Evolutionary conservation across 768 basidiomycete genomes (phyloP), one percentile per base, ranked within the genome.

Genomic region (Mycena capillaripes): DNA sequence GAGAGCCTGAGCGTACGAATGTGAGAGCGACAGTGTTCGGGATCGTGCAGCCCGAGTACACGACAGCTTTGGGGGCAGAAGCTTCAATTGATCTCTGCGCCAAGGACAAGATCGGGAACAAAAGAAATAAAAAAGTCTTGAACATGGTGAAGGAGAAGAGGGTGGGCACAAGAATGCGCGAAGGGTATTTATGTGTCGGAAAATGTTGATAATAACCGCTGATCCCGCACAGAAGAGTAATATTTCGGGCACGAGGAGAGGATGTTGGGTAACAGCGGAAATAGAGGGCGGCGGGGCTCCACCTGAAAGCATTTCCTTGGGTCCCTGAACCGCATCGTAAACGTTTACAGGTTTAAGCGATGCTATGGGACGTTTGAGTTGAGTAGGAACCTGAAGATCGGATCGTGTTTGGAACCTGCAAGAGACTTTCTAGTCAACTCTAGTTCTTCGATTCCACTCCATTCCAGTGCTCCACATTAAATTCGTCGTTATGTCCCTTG

Each of bases 31-130:
- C 64, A 32, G 53, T 44, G 14, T 50, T 56, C 4, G 52, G 38
- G 23, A 56, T 40, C 29, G n/a, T 56, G 53, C 64, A 66, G 8
- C 38, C 27, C 27, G 64, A 36, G 27, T 66, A 66, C 25, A 66
- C 38, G 12, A 36, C 48, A 12, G 64, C 64, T 29, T 44, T 38
- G 9, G 48, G 62, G 23, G 17, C 10, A 52, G 48, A 46, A 46
- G 40, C 40, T 23, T 42, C 34, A 27, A 34, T 36, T 16, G 58
- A n/a, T 19, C 29, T 30, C 46, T 40, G 58, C 11, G 62, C 62
- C 23, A 64, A 27, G 34, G 46, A 53, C 62, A 64, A 19, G 30
- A 30, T 25, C n/a, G 42, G 17, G 50, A 14, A 5, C 48, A 64
- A 38, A 27, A 63, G n/a, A 21, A 63, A 36, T 23, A 40, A 14